Percentiles rank a stretch among this genome's conserved stretches.
Conservation (phyloP, 805 yeast species). For the Wickerhamiella lipophila region DNA sequence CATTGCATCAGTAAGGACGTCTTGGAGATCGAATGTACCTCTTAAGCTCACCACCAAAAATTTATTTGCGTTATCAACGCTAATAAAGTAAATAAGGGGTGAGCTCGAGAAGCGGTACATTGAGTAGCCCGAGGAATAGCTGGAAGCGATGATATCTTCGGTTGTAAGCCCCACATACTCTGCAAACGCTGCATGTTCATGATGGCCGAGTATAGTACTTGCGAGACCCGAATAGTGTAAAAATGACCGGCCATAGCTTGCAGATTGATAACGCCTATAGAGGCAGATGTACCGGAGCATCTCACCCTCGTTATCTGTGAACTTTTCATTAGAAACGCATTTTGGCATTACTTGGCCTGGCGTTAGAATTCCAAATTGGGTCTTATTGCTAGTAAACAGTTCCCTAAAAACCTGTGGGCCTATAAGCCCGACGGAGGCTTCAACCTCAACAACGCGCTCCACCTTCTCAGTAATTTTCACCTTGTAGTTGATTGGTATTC, state of each 20-base stretch:
- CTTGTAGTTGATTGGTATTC: background rate
- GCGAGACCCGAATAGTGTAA: conserved; percentile 25
- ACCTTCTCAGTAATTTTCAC: background rate
- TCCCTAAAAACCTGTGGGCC: background rate
- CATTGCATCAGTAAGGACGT: conserved; percentile 27
- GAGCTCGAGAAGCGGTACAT: conserved; percentile 22
- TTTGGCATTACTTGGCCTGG: background rate
- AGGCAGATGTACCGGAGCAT: background rate
- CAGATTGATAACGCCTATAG: conserved; percentile 17
- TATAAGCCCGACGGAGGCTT: background rate
- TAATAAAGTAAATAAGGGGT: conserved; percentile 26
- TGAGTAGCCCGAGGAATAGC: conserved; percentile 21
- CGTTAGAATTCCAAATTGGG: conserved; percentile 3
- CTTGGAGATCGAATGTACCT: conserved; percentile 28
- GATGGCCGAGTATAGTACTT: conserved; percentile 20
- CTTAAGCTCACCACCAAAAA: conserved; percentile 27
- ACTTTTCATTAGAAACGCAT: background rate
- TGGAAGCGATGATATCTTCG: conserved; percentile 25
- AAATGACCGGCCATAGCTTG: conserved; percentile 28
- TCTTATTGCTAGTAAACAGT: background rate
- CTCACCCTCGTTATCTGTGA: background rate
- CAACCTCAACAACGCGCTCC: background rate
- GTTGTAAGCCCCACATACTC: conserved; percentile 24
- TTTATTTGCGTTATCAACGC: conserved; percentile 22
- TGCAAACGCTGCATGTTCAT: conserved; percentile 28